A percentile compares a stretch with the other conserved stretches of the same genome.
Conservation (phyloP, 192 early-diverging fungal species). For the Backusella sp. region DNA sequence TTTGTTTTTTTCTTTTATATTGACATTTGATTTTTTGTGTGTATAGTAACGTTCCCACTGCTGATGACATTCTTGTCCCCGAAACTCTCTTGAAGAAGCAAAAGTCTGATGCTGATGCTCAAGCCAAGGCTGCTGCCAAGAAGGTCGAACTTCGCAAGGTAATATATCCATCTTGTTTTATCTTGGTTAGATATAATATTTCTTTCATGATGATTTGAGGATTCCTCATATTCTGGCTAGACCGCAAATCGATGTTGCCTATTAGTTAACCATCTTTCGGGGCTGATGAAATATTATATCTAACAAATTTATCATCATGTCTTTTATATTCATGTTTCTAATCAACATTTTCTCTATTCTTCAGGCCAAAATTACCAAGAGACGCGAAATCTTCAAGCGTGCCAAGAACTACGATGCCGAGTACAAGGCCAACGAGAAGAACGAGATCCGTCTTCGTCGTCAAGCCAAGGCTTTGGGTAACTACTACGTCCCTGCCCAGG, state of each 20-base stretch:
- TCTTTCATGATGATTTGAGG: conserved; percentile 2
- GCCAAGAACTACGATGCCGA: conserved; percentile 98
- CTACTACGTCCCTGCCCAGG: conserved; percentile 95
- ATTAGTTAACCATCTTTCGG: conserved; percentile 10
- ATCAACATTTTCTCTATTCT: not conserved
- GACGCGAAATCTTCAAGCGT: conserved; percentile 98
- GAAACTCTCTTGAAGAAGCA: conserved; percentile 89
- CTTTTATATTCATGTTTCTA: not conserved
- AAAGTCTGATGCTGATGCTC: conserved; percentile 70
- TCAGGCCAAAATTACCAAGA: conserved; percentile 62
- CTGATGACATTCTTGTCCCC: conserved; percentile 75
- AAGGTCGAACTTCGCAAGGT: conserved; percentile 53
- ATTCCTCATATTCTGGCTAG: conserved; percentile 3
- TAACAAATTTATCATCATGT: not conserved
- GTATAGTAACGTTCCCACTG: conserved; percentile 53
- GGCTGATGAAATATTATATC: not conserved
- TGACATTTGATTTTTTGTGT: not conserved
- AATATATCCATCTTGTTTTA: conserved; percentile 9
- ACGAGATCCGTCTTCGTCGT: conserved; percentile 90
- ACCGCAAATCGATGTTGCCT: conserved; percentile 1
- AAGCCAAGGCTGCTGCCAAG: conserved; percentile 55
- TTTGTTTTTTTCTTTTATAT: not conserved
- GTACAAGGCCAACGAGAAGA: conserved; percentile 85
- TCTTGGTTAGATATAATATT: conserved; percentile 1
- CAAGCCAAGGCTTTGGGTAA: conserved; percentile 87